Percentiles rank a stretch among this genome's conserved stretches.
Conservation (phyloP, 192 early-diverging fungal genomes). For the Rhizoclosmatium sp. region DNA sequence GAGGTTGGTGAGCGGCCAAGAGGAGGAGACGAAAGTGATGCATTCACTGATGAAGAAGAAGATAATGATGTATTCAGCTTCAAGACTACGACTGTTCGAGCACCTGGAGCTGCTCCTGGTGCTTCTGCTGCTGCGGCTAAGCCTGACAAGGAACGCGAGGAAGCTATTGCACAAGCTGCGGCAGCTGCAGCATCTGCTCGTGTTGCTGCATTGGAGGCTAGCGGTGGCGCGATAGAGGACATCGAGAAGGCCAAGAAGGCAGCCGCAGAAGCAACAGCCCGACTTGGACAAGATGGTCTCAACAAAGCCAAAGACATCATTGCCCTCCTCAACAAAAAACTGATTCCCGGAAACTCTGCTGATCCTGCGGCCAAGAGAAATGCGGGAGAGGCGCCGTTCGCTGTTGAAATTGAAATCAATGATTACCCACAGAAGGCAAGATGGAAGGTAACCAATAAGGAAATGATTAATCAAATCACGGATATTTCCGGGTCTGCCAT, state of each 20-base stretch:
- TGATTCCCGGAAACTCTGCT: slow-evolving; percentile 41
- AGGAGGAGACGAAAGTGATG: slow-evolving; percentile 29
- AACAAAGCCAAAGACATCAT: slow-evolving; percentile 65
- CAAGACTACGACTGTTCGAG: slow-evolving; percentile 18
- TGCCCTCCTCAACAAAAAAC: slow-evolving; percentile 63
- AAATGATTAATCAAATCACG: slow-evolving; percentile 90
- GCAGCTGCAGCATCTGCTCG: slow-evolving; percentile 44
- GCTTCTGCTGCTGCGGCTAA: slow-evolving; percentile 40
- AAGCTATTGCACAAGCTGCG: slow-evolving; percentile 22
- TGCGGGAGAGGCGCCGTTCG: slow-evolving; percentile 59
- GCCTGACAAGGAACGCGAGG: slow-evolving; percentile 43
- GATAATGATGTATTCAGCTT: slow-evolving; percentile 32
- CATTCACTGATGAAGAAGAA: slow-evolving; percentile 34
- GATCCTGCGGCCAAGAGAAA: slow-evolving; percentile 42
- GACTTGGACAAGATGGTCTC: slow-evolving; percentile 57
- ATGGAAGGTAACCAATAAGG: slow-evolving; percentile 95
- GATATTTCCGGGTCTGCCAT: slow-evolving; percentile 95
- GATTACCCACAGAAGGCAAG: slow-evolving; percentile 96
- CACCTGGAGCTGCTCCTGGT: background rate
- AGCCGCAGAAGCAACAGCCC: slow-evolving; percentile 63
- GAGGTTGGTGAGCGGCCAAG: slow-evolving; percentile 25
- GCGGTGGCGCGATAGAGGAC: slow-evolving; percentile 42
- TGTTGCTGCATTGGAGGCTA: slow-evolving; percentile 47
- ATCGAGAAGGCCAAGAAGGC: slow-evolving; percentile 66
- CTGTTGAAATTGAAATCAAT: slow-evolving; percentile 94